Conservation (phyloP, 768 basidiomycete genomes). For the Suillus brevipes region DNA sequence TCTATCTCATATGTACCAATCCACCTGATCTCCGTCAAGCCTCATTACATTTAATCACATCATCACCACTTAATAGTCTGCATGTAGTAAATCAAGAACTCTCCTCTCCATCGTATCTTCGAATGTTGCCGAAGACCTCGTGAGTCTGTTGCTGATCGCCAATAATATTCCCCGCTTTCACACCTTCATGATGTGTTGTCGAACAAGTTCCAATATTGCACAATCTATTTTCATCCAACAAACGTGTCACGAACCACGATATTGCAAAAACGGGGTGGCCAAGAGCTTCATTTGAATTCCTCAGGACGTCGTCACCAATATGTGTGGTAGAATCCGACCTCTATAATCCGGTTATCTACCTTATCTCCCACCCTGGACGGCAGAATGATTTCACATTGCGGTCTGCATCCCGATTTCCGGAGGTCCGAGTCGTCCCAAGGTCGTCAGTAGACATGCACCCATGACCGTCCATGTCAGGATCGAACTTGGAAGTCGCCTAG, state of each 20-base stretch:
- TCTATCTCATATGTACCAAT: not conserved
- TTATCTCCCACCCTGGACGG: not conserved
- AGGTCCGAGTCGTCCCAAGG: not conserved
- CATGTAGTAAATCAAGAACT: not conserved
- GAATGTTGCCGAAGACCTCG: not conserved
- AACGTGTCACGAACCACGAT: not conserved
- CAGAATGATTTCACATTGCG: not conserved
- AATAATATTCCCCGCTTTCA: slow-evolving; percentile 2
- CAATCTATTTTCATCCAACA: not conserved
- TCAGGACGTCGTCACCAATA: not conserved
- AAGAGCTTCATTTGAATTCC: not conserved
- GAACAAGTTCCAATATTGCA: not conserved
- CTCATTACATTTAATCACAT: not conserved
- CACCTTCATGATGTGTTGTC: not conserved
- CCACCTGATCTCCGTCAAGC: not conserved
- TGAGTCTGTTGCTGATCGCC: not conserved
- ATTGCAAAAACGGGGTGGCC: not conserved
- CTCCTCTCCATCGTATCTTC: not conserved
- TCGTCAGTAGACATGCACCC: slow-evolving; percentile 6
- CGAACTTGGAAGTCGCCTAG: not conserved
- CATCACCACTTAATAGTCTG: not conserved
- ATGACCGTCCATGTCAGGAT: not conserved
- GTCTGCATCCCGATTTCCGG: not conserved
- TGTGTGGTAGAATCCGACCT: not conserved
- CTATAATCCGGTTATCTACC: not conserved